These are phyloP conservation scores for Lophium mytilinum DNA, from an alignment of 495 filamentous ascomycete species.

Conservation along the genomic window DNA sequence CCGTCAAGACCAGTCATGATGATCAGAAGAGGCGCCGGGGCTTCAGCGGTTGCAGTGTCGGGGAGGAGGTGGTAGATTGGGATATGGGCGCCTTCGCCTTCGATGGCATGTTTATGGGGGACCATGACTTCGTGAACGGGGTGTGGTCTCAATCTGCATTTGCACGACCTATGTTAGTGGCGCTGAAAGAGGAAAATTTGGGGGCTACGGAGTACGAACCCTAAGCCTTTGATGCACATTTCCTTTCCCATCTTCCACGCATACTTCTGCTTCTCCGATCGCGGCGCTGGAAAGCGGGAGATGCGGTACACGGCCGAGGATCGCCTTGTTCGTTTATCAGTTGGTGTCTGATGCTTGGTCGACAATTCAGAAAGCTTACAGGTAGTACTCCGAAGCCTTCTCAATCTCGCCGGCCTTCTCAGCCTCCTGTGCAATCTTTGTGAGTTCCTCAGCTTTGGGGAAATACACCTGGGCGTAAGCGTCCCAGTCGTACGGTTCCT, in stretches of 20 bases:
- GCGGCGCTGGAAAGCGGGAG: conserved; percentile 55
- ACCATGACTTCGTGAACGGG: conserved; percentile 53
- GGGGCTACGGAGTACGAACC: conserved; percentile 4
- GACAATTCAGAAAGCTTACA: conserved; percentile 26
- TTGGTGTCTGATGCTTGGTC: neutral
- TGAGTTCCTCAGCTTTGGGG: conserved; percentile 47
- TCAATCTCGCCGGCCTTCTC: conserved; percentile 38
- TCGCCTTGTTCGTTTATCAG: conserved; percentile 31
- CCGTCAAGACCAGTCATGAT: conserved; percentile 73
- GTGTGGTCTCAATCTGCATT: conserved; percentile 40
- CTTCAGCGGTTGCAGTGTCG: conserved; percentile 28
- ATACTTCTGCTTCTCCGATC: conserved; percentile 50
- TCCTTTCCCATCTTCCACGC: conserved; percentile 64
- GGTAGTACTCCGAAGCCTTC: conserved; percentile 53
- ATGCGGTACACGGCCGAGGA: conserved; percentile 67
- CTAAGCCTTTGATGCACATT: conserved; percentile 52
- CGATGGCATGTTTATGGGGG: conserved; percentile 44
- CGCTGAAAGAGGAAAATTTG: neutral
- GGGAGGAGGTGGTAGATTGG: conserved; percentile 60
- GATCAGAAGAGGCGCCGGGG: conserved; percentile 52
- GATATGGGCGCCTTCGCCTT: conserved; percentile 48
- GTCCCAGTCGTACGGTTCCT: conserved; percentile 54
- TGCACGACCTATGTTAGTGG: neutral
- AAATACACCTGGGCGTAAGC: conserved; percentile 59
- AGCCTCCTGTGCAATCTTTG: conserved; percentile 41